phyloP scores from a whole-genome alignment of 2,329 filamentous ascomycete genomes.

The Fusarium foetens region DNA sequence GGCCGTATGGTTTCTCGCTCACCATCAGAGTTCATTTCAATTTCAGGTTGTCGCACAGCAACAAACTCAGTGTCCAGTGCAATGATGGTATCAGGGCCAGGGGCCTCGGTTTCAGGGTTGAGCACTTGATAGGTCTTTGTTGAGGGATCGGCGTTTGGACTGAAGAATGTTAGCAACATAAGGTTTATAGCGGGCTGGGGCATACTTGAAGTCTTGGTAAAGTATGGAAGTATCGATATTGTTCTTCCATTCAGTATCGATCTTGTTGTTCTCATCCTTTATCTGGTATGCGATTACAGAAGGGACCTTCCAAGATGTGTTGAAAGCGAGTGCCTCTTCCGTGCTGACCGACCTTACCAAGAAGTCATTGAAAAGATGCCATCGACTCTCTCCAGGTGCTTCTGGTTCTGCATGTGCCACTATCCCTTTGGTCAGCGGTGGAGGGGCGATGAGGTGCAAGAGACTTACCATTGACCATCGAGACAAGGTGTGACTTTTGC shows the following conservation, averaged over 20 bases:
- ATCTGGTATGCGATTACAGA: conserved; percentile 88
- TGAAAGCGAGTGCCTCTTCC: conserved; percentile 89
- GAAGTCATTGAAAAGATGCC: conserved; percentile 99
- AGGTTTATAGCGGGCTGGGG: not conserved
- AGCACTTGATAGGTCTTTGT: conserved; percentile 70
- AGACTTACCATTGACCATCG: conserved; percentile 79
- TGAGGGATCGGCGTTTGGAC: conserved; percentile 50
- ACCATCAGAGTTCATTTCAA: conserved; percentile 95
- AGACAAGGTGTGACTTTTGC: conserved; percentile 90
- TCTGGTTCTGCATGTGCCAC: conserved; percentile 73
- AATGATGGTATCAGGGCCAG: conserved; percentile 77
- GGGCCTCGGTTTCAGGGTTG: conserved; percentile 68
- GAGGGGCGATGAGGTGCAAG: not conserved
- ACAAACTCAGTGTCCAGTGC: conserved; percentile 98
- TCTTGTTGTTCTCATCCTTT: conserved; percentile 80
- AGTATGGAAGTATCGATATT: conserved; percentile 85
- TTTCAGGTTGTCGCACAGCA: conserved; percentile 89
- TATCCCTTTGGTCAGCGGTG: conserved; percentile 49
- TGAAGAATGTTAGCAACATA: conserved; percentile 43
- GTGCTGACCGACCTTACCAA: conserved; percentile 81
- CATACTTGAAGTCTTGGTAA: conserved; percentile 74
- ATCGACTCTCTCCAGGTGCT: conserved; percentile 72
- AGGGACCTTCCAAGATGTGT: conserved; percentile 90
- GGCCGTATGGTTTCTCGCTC: conserved; percentile 90
- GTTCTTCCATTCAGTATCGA: conserved; percentile 88